Evolutionary conservation across 129 eudicot species (phyloP).

Genomic region (Flaveria linearis): DNA sequence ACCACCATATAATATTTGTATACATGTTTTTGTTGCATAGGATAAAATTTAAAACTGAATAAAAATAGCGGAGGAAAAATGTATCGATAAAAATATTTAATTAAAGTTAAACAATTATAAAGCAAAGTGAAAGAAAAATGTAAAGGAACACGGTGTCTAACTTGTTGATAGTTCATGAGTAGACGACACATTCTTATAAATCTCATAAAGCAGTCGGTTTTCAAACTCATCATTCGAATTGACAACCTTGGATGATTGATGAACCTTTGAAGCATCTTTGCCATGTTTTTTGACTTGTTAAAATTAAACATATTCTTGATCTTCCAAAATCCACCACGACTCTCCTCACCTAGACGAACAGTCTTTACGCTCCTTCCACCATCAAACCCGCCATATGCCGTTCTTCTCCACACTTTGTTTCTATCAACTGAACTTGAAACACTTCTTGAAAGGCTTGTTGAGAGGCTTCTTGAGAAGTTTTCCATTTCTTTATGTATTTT

Average conservation of each 20-base stretch:
- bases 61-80: too few species aligned
- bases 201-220: slow-evolving; percentile 13
- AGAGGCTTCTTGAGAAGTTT: slow-evolving; percentile 28
- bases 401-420: slow-evolving; percentile 34
- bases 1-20: too few species aligned
- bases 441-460: slow-evolving; percentile 33
- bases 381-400: slow-evolving; percentile 21
- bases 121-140: neutral
- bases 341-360: slow-evolving; percentile 29
- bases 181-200: slow-evolving; percentile 34
- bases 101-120: neutral
- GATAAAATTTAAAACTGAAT: too few species aligned
- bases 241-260: slow-evolving; percentile 23
- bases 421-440: slow-evolving; percentile 21
- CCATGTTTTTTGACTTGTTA: neutral
- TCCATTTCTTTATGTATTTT: slow-evolving; percentile 21
- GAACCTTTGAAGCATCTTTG: slow-evolving; percentile 17
- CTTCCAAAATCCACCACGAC: slow-evolving; percentile 21
- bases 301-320: slow-evolving; percentile 26
- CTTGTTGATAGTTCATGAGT: slow-evolving; percentile 13
- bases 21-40: too few species aligned
- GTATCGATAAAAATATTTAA: neutral
- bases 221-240: slow-evolving; percentile 27
- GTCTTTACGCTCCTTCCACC: slow-evolving; percentile 34
- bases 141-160: neutral